Conservation (phyloP, 2,329 filamentous ascomycete genomes). For the Fusarium pseudograminearum region DNA sequence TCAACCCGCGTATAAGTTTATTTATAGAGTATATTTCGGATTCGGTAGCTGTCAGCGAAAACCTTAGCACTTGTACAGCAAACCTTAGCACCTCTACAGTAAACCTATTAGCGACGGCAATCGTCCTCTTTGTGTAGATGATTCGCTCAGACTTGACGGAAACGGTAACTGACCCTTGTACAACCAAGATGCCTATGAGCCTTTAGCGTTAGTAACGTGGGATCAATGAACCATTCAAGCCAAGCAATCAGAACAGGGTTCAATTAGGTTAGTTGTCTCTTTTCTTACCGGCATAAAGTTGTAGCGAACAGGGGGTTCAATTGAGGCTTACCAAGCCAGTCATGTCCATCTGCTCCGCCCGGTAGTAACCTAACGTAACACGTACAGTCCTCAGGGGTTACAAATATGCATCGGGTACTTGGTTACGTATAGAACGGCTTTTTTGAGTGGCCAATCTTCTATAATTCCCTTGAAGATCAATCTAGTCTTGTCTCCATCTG, state of each 20-base stretch:
- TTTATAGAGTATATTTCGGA: too few relatives aligned
- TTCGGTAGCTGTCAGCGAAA: rapidly evolving
- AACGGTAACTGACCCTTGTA: rapidly evolving
- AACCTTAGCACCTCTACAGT: too few relatives aligned
- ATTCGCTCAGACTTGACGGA: rapidly evolving
- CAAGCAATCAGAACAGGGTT: not conserved
- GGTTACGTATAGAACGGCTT: too few relatives aligned
- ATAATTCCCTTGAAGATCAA: too few relatives aligned
- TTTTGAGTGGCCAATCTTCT: too few relatives aligned
- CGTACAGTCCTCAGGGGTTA: too few relatives aligned
- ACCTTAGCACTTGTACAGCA: too few relatives aligned
- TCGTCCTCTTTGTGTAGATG: not conserved
- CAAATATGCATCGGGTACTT: too few relatives aligned
- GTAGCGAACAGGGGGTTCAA: rapidly evolving
- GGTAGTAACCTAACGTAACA: not conserved
- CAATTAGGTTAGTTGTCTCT: not conserved
- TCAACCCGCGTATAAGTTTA: too few relatives aligned
- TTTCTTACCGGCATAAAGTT: not conserved
- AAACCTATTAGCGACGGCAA: too few relatives aligned
- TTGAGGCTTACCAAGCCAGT: not conserved
- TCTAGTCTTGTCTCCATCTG: too few relatives aligned
- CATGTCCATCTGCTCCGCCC: not conserved
- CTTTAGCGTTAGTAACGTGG: rapidly evolving
- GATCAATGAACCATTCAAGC: too few relatives aligned
- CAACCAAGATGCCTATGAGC: rapidly evolving